These are phyloP conservation scores for Globisporangium uncinulatum DNA, from an alignment of 352 stramenopile genomes.

Conservation along the genomic window DNA sequence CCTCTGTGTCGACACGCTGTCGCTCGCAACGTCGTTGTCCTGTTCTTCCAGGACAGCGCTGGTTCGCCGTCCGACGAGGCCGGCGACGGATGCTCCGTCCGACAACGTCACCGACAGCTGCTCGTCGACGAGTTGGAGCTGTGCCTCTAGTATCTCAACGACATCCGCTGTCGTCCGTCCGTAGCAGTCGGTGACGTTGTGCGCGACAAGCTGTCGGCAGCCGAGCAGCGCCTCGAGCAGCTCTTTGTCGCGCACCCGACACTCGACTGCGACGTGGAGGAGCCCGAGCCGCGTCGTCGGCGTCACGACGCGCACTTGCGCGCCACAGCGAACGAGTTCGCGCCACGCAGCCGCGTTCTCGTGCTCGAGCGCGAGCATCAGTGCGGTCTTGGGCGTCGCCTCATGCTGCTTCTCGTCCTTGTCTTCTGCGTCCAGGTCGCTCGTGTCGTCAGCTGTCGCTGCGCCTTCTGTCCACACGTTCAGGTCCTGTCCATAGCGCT, in stretches of 20 bases:
- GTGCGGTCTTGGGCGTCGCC: slow-evolving; percentile 26
- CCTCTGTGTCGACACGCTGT: background rate
- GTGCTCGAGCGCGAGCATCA: slow-evolving; percentile 51
- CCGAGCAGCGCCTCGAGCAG: slow-evolving; percentile 12
- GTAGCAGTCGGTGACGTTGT: slow-evolving; percentile 29
- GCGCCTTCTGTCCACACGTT: slow-evolving; percentile 61
- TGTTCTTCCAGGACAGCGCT: slow-evolving; percentile 12
- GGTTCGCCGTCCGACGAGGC: background rate
- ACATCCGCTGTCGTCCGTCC: slow-evolving; percentile 29
- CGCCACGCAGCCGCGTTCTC: slow-evolving; percentile 43
- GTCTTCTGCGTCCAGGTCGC: background rate
- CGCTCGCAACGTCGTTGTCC: slow-evolving; percentile 2
- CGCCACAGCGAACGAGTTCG: slow-evolving; percentile 39
- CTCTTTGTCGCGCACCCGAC: slow-evolving; percentile 6
- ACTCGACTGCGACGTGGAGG: slow-evolving; percentile 34
- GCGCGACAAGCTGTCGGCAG: slow-evolving; percentile 7
- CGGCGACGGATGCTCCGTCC: background rate
- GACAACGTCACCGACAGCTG: background rate
- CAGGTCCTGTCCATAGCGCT: slow-evolving; percentile 40
- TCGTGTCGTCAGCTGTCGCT: background rate
- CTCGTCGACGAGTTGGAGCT: slow-evolving; percentile 4
- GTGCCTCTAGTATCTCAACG: slow-evolving; percentile 9
- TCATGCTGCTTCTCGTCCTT: slow-evolving; percentile 1
- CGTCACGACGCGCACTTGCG: slow-evolving; percentile 32
- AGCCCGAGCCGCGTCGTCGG: slow-evolving; percentile 43